These are phyloP conservation scores for Thamnidium elegans DNA, from an alignment of 192 early-diverging fungal species.

Conservation along the genomic window DNA sequence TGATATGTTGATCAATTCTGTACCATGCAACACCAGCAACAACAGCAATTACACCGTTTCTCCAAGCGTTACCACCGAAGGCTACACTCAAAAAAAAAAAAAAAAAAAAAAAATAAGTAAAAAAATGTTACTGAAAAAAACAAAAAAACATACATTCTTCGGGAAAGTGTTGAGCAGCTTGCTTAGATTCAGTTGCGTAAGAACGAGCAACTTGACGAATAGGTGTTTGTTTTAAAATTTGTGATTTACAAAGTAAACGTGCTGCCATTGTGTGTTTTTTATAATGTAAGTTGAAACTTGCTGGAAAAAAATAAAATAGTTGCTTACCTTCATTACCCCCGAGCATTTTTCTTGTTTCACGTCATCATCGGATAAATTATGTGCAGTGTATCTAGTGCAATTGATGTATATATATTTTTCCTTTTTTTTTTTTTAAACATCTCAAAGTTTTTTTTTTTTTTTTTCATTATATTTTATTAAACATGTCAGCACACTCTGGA, in stretches of 20 bases:
- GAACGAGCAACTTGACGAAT: slow-evolving; percentile 3
- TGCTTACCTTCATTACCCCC: too few relatives aligned
- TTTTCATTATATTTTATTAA: not conserved
- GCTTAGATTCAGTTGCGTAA: slow-evolving; percentile 13
- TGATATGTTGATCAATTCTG: slow-evolving; percentile 30
- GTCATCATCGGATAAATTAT: too few relatives aligned
- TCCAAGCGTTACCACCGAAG: slow-evolving; percentile 27
- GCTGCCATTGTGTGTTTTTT: slow-evolving; percentile 16
- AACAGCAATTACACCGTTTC: slow-evolving; percentile 27
- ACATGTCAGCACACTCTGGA: slow-evolving; percentile 44
- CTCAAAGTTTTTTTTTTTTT: not conserved
- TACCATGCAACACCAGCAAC: slow-evolving; percentile 28
- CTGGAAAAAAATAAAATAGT: not conserved
- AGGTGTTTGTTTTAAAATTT: slow-evolving; percentile 11
- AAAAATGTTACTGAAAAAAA: not conserved
- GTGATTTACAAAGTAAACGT: slow-evolving; percentile 14
- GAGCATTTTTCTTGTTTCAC: too few relatives aligned
- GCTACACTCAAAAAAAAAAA: not conserved
- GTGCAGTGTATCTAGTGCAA: too few relatives aligned
- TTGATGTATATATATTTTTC: not conserved
- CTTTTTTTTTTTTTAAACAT: not conserved
- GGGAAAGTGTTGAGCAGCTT: slow-evolving; percentile 14
- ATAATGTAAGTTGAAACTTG: slow-evolving; percentile 6
- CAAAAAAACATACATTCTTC: slow-evolving; percentile 16
- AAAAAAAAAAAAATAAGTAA: too few relatives aligned